phyloP scores from a whole-genome alignment of 345 rosid genomes.

The Brassica napus region DNA sequence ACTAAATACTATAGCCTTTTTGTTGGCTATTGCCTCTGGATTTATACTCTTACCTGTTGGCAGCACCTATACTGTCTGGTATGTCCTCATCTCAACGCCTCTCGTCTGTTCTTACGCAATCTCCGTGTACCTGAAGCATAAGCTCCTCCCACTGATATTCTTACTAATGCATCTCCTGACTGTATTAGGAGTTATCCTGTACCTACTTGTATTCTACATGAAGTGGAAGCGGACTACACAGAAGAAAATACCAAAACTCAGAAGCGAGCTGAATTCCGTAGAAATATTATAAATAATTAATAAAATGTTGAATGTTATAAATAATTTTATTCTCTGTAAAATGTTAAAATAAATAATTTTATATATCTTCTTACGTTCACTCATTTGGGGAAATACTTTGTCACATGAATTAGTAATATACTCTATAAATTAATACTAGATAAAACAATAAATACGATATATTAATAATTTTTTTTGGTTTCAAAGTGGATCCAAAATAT shows the following conservation, averaged over 20 bases:
- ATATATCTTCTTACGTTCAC: too few relatives aligned
- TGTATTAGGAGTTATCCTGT: neutral
- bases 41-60: conserved; percentile 27
- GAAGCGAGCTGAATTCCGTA: neutral
- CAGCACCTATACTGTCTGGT: conserved; percentile 14
- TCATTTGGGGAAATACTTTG: too few relatives aligned
- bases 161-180: neutral
- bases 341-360: too few relatives aligned
- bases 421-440: too few relatives aligned
- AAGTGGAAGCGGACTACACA: neutral
- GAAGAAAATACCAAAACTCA: neutral
- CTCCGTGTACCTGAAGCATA: neutral
- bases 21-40: neutral
- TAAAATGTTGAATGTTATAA: neutral
- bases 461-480: too few relatives aligned
- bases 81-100: neutral
- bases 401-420: too few relatives aligned
- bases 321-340: too few relatives aligned
- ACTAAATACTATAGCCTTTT: conserved; percentile 9
- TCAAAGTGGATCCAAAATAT: too few relatives aligned
- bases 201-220: neutral
- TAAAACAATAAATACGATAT: too few relatives aligned
- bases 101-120: neutral
- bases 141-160: neutral
- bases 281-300: neutral